Evolutionary conservation across 768 basidiomycete genomes (phyloP).

Genomic region (Hemileccinum rubropunctum): DNA sequence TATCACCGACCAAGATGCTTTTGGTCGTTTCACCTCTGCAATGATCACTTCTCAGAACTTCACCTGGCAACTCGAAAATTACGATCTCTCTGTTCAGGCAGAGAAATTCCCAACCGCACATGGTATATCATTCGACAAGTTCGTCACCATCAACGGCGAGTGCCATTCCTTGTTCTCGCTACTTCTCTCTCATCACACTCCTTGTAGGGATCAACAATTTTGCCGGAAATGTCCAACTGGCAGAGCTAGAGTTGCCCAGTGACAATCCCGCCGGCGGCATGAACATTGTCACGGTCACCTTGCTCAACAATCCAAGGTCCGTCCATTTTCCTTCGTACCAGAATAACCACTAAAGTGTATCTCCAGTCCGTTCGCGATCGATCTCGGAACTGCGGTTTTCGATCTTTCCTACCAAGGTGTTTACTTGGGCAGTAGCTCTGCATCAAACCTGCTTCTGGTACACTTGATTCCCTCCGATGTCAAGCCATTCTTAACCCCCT

Average conservation of each 20-base stretch:
- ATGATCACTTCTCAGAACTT: slow-evolving; percentile 69
- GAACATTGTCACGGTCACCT: slow-evolving; percentile 56
- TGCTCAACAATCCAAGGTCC: slow-evolving; percentile 57
- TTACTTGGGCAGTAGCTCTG: slow-evolving; percentile 54
- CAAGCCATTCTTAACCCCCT: slow-evolving; percentile 1
- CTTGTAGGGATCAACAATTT: slow-evolving; percentile 59
- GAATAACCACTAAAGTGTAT: not conserved
- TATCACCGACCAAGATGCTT: slow-evolving; percentile 54
- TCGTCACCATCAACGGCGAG: slow-evolving; percentile 53
- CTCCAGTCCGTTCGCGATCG: slow-evolving; percentile 61
- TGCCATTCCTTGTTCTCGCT: not conserved
- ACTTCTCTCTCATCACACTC: not conserved
- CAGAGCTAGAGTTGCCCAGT: slow-evolving; percentile 62
- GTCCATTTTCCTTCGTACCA: not conserved
- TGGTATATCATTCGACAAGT: slow-evolving; percentile 63
- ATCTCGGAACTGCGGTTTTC: slow-evolving; percentile 66
- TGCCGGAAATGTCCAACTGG: slow-evolving; percentile 49
- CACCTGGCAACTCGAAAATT: slow-evolving; percentile 60
- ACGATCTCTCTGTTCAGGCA: slow-evolving; percentile 61
- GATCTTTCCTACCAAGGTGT: slow-evolving; percentile 56
- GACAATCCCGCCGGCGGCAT: slow-evolving; percentile 69
- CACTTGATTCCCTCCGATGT: not conserved
- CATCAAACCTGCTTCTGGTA: slow-evolving; percentile 51
- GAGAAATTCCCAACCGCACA: slow-evolving; percentile 65
- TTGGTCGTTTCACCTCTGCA: slow-evolving; percentile 56